phyloP scores from a whole-genome alignment of 1,284 basidiomycete genomes.

The Ustilago esculenta region DNA sequence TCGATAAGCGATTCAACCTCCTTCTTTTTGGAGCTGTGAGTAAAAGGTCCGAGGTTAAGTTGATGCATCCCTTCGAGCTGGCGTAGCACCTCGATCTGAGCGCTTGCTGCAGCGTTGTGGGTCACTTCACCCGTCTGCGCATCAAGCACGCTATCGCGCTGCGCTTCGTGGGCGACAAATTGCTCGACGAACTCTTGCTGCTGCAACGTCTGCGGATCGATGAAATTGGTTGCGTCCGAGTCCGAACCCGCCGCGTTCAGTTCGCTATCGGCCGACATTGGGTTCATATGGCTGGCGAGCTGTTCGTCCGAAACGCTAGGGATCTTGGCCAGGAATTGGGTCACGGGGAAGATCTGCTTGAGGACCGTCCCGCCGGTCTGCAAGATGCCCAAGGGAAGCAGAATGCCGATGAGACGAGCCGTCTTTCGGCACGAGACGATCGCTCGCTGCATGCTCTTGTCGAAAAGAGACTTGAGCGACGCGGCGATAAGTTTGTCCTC shows the following conservation, averaged over 20 bases:
- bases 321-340: constrained; percentile 56
- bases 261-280: not conserved
- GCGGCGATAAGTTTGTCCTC: constrained; percentile 43
- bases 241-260: not conserved
- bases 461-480: constrained; percentile 46
- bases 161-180: constrained; percentile 4
- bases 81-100: constrained; percentile 25
- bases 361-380: constrained; percentile 54
- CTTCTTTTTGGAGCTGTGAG: constrained; percentile 48
- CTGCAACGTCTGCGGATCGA: constrained; percentile 35
- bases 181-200: constrained; percentile 19
- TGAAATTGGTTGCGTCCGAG: constrained; percentile 11
- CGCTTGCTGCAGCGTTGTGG: constrained; percentile 10
- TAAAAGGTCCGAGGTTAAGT: constrained; percentile 50
- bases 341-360: constrained; percentile 52
- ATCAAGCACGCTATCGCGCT: constrained; percentile 10
- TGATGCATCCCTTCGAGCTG: constrained; percentile 41
- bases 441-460: constrained; percentile 47
- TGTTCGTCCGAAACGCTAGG: constrained; percentile 42
- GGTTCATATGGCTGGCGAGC: constrained; percentile 14
- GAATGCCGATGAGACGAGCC: constrained; percentile 45
- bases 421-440: constrained; percentile 49
- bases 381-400: constrained; percentile 49
- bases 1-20: constrained; percentile 58
- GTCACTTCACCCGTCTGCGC: not conserved